Conservation (phyloP, 2,329 filamentous ascomycete species). For the Mycosphaerelloides madeirae region DNA sequence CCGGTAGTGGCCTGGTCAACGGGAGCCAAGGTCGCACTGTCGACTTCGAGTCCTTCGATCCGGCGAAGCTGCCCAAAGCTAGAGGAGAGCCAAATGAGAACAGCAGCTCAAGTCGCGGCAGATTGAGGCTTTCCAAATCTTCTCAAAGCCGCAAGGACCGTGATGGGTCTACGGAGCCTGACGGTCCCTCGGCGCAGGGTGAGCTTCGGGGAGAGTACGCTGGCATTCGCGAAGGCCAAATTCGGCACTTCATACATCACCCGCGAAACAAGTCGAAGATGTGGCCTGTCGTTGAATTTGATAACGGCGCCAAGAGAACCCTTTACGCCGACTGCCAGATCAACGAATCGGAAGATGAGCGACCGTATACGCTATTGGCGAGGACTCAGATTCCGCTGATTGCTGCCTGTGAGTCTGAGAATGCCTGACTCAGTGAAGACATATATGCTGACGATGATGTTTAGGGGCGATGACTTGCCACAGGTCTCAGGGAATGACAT, state of each 20-base stretch:
- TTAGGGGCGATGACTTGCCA: slow-evolving; percentile 56
- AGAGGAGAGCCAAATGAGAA: not conserved
- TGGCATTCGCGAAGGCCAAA: slow-evolving; percentile 10
- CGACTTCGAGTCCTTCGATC: slow-evolving; percentile 28
- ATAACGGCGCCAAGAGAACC: slow-evolving; percentile 44
- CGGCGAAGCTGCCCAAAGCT: slow-evolving; percentile 17
- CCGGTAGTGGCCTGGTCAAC: slow-evolving; percentile 41
- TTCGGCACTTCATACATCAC: slow-evolving; percentile 11
- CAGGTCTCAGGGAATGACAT: slow-evolving; percentile 59
- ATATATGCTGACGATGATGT: no score
- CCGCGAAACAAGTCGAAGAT: slow-evolving; percentile 13
- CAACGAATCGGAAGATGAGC: slow-evolving; percentile 55
- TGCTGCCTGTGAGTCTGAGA: slow-evolving; percentile 58
- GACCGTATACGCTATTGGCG: slow-evolving; percentile 61
- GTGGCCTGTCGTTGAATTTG: slow-evolving; percentile 51
- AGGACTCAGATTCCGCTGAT: slow-evolving; percentile 59
- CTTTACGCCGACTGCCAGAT: slow-evolving; percentile 52
- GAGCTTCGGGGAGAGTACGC: slow-evolving; percentile 18
- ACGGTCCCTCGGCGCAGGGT: slow-evolving; percentile 2
- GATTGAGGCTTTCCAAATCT: slow-evolving; percentile 4
- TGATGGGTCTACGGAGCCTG: slow-evolving; percentile 12
- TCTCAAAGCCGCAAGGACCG: slow-evolving; percentile 5
- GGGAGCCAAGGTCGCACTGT: slow-evolving; percentile 45
- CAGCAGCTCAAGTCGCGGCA: slow-evolving; percentile 1
- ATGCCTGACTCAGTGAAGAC: slow-evolving; percentile 53